Percentiles rank a stretch among this genome's conserved stretches.
phyloP scores from a whole-genome alignment of 2,329 filamentous ascomycete genomes.

The Cercospora janseana region DNA sequence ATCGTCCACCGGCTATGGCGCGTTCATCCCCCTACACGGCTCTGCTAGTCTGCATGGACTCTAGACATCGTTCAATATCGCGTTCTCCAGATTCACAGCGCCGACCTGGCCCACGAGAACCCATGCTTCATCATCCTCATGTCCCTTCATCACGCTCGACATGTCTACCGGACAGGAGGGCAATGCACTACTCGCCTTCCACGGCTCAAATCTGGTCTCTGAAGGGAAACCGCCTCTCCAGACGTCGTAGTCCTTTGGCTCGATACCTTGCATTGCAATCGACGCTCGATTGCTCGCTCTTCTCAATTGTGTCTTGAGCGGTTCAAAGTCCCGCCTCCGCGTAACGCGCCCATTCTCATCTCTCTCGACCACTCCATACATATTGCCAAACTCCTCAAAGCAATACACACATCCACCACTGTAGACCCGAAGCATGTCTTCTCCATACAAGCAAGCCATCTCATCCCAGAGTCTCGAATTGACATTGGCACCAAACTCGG shows the following conservation, averaged over 20 bases:
- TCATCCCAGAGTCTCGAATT: constrained; percentile 23
- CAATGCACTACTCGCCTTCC: constrained; percentile 11
- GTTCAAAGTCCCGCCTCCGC: constrained; percentile 18
- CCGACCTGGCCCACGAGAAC: neutral
- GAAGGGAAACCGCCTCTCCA: constrained; percentile 25
- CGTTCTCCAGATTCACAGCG: neutral
- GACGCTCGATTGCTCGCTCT: constrained; percentile 10
- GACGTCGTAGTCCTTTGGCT: constrained; percentile 21
- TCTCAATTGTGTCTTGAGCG: constrained; percentile 17
- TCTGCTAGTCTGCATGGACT: constrained; percentile 2
- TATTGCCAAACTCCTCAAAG: constrained; percentile 18
- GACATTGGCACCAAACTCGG: constrained; percentile 21
- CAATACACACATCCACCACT: constrained; percentile 28
- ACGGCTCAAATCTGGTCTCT: neutral
- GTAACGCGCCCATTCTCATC: constrained; percentile 13
- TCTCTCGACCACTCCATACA: constrained; percentile 21
- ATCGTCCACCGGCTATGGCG: no score
- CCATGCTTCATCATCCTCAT: constrained; percentile 2
- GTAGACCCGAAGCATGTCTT: constrained; percentile 26
- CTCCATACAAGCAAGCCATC: constrained; percentile 25
- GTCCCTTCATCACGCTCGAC: neutral
- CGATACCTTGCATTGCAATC: constrained; percentile 11
- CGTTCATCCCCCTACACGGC: constrained; percentile 7
- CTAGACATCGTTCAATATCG: neutral
- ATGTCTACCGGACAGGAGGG: constrained; percentile 13